Percentiles rank a stretch among this genome's conserved stretches.
phyloP scores from a whole-genome alignment of 805 yeast genomes.

The Candida nanaspora region DNA sequence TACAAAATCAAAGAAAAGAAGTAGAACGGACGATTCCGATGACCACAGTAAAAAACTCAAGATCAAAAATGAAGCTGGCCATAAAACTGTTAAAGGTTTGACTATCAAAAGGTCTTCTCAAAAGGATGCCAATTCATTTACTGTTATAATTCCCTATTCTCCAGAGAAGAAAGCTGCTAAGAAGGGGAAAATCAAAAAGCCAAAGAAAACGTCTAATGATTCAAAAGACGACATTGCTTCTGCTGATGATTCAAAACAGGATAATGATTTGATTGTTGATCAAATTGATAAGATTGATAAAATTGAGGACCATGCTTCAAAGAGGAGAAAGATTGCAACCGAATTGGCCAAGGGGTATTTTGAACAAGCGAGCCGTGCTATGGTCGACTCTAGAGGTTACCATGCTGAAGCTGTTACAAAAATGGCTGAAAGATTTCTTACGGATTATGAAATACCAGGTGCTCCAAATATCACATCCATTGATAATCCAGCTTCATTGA shows the following conservation, averaged over 20 bases:
- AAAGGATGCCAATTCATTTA: conserved; percentile 7
- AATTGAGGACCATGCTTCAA: neutral
- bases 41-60: too few relatives aligned
- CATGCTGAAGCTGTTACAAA: neutral
- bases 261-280: too few relatives aligned
- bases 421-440: neutral
- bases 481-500: neutral
- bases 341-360: neutral
- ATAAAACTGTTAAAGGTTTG: too few relatives aligned
- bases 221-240: too few relatives aligned
- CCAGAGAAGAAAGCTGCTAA: neutral
- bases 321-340: neutral
- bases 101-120: neutral
- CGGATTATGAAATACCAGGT: neutral
- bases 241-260: too few relatives aligned
- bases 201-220: neutral
- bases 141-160: conserved; percentile 10
- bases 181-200: neutral
- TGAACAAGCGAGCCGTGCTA: neutral
- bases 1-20: neutral
- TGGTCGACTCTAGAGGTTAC: neutral
- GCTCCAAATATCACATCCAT: neutral
- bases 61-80: too few relatives aligned
- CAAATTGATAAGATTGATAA: too few relatives aligned
- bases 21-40: neutral